Evolutionary conservation across 257 asterid genomes (phyloP).

Genomic region (Misopates orontium): DNA sequence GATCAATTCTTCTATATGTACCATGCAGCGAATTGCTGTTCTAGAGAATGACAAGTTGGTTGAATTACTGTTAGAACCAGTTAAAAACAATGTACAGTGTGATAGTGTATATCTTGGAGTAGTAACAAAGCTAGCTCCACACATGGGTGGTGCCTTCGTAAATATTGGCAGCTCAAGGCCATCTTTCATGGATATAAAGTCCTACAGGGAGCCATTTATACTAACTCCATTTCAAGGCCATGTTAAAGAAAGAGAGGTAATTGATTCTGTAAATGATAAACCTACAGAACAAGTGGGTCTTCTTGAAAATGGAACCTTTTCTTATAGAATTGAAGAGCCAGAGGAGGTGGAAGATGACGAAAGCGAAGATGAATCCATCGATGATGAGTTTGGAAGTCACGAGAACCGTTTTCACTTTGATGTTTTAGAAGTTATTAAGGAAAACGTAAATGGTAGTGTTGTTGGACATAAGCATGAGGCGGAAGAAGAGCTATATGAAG

Average conservation of each 20-base stretch:
- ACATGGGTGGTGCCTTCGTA: conserved; percentile 97
- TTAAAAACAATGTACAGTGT: conserved; percentile 83
- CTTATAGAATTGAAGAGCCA: conserved; percentile 50
- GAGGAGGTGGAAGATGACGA: conserved; percentile 67
- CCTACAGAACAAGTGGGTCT: conserved; percentile 41
- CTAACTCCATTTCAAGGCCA: conserved; percentile 53
- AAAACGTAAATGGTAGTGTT: conserved; percentile 62
- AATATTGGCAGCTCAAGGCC: conserved; percentile 86
- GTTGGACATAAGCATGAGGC: conserved; percentile 40
- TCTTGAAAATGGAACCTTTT: conserved; percentile 42
- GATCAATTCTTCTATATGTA: conserved; percentile 92
- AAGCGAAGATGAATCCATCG: conserved; percentile 58
- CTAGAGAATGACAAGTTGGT: conserved; percentile 81
- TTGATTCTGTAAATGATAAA: conserved; percentile 35
- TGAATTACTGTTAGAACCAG: conserved; percentile 91
- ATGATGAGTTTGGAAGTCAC: conserved; percentile 53
- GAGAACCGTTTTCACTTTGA: conserved; percentile 47
- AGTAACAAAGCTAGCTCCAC: conserved; percentile 80
- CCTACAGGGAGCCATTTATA: conserved; percentile 66
- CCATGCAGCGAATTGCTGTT: conserved; percentile 94
- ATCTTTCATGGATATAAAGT: conserved; percentile 82
- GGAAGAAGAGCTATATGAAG: conserved; percentile 40
- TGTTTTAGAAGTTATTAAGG: conserved; percentile 43
- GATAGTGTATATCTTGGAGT: conserved; percentile 90
- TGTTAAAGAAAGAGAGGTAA: conserved; percentile 45